Conservation (phyloP, 148 eudicot genomes). For the Cornus florida region DNA sequence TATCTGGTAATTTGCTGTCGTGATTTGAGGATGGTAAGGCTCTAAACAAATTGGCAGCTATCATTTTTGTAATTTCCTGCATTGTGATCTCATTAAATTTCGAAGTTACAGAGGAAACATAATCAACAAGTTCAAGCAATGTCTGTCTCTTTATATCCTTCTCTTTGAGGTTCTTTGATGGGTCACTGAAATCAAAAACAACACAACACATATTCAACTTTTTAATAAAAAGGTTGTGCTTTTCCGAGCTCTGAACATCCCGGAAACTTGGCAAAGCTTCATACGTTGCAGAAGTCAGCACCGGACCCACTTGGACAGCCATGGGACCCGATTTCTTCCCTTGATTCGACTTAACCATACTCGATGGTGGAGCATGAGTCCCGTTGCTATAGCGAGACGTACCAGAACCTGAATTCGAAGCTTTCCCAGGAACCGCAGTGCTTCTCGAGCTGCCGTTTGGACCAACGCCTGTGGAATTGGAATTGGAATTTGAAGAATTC, state of each 20-base stretch:
- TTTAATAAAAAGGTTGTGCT: slow-evolving; percentile 38
- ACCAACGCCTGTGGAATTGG: slow-evolving; percentile 6
- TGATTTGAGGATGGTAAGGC: slow-evolving; percentile 37
- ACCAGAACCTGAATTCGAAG: slow-evolving; percentile 16
- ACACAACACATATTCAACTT: slow-evolving; percentile 52
- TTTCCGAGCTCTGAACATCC: slow-evolving; percentile 45
- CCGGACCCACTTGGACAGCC: slow-evolving; percentile 9
- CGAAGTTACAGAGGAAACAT: slow-evolving; percentile 33
- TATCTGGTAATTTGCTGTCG: slow-evolving; percentile 37
- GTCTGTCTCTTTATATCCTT: slow-evolving; percentile 55
- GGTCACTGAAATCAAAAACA: slow-evolving; percentile 49
- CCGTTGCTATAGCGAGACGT: slow-evolving; percentile 19
- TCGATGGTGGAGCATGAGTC: slow-evolving; percentile 3
- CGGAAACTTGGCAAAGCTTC: slow-evolving; percentile 52
- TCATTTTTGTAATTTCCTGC: slow-evolving; percentile 52
- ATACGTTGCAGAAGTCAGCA: slow-evolving; percentile 13
- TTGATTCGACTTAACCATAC: slow-evolving; percentile 17
- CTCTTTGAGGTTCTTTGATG: slow-evolving; percentile 42
- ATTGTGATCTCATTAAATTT: slow-evolving; percentile 43
- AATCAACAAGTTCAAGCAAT: slow-evolving; percentile 54
- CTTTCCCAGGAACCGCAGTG: slow-evolving; percentile 22
- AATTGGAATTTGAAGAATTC: slow-evolving; percentile 19
- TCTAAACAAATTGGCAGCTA: slow-evolving; percentile 46
- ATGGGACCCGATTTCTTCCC: slow-evolving; percentile 16
- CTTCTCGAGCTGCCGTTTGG: slow-evolving; percentile 14